phyloP scores from a whole-genome alignment of 2,329 filamentous ascomycete genomes.

The Xylaria sp. region DNA sequence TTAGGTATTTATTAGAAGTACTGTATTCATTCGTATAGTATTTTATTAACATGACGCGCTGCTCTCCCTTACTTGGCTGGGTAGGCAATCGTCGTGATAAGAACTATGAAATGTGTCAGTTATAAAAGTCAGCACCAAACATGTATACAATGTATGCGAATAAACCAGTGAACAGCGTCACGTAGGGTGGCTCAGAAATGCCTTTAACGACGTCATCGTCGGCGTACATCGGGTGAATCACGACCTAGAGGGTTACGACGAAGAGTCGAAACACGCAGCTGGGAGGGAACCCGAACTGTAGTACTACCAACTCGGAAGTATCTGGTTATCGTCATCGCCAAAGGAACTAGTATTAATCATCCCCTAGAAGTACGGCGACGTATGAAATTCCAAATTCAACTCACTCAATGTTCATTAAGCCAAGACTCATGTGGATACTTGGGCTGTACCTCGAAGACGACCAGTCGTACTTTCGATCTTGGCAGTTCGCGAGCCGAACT shows the following conservation, averaged over 20 bases:
- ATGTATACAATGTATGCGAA: not conserved
- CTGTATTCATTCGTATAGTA: not conserved
- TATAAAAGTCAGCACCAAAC: not conserved
- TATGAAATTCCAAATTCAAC: not conserved
- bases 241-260: constrained; percentile 57
- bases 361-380: not conserved
- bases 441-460: constrained; percentile 73
- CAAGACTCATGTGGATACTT: constrained; percentile 55
- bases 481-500: constrained; percentile 83
- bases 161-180: not conserved
- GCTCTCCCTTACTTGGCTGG: not conserved
- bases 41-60: not conserved
- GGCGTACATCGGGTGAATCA: constrained; percentile 44
- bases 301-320: constrained; percentile 72
- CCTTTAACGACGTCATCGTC: constrained; percentile 67
- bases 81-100: not conserved
- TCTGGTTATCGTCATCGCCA: constrained; percentile 77
- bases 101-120: not conserved
- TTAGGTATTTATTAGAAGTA: not conserved
- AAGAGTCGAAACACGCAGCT: constrained; percentile 61
- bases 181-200: constrained; percentile 68
- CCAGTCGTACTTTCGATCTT: constrained; percentile 75
- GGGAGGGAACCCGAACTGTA: constrained; percentile 28
- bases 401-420: constrained; percentile 19
- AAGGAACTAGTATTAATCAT: constrained; percentile 25